Evolutionary conservation across 768 basidiomycete species (phyloP), one percentile per base, ranked within the genome.

Genomic region (Phaffia australis): DNA sequence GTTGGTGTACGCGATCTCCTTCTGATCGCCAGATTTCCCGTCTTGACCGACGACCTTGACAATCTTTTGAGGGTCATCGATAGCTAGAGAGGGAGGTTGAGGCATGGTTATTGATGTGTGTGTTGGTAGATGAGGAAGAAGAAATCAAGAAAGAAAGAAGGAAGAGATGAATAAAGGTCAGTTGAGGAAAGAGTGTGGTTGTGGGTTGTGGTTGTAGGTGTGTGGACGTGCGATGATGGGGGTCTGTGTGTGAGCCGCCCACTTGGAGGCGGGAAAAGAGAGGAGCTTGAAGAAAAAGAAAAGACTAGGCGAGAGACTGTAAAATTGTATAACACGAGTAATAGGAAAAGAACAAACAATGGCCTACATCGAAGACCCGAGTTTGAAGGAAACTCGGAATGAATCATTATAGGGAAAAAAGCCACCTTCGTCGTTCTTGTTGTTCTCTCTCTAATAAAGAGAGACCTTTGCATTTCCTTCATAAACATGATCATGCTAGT

Each of bases 31-130:
- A 7, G 86, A 80, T 83, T 93, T 97, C 79, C 95, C 95, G 74
- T 93, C 88, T 69, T 87, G 89, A 66, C 93, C 94, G 76, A 88
- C 81, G 73, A 99, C 95, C 77, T 89, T 91, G 80, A 94, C 87
- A 74, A 95, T 83, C 80, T 89, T 89, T 78, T 87, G 83, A n/a
- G 94, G 91, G 80, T 99, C 94, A 80, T 98, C 95, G 69, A 79
- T 71, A 55, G 74, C 71, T 71, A 67, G 54, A 23, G 49, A 42
- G 50, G 47, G 60, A 30, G 29, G 56, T 49, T 18, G 60, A 30
- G 55, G 19, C 25, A 42, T 5, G 0, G 32, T 49, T n/a, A 18
- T 1, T 6, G n/a, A 52, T 18, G 19, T 51, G 9, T 21, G 11
- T 11, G 18, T 1, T 3, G 29, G 25, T 42, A n/a, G 30, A 21